Conservation (phyloP, 2,329 filamentous ascomycete species). For the Diaporthe destruens region DNA sequence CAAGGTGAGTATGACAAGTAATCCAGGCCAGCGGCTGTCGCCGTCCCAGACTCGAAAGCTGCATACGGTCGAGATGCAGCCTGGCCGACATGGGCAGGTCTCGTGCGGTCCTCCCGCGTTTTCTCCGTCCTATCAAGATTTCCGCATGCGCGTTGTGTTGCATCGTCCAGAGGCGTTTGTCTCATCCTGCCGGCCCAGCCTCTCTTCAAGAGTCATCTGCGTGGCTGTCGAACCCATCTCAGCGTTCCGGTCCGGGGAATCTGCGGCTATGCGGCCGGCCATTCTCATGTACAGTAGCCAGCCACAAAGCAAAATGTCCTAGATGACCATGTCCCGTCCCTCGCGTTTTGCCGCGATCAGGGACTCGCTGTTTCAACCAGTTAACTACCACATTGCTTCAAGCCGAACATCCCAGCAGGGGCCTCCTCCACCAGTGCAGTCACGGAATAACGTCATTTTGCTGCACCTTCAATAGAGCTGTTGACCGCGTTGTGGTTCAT, state of each 20-base stretch:
- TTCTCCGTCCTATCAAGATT: slow-evolving; percentile 34
- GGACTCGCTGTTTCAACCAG: slow-evolving; percentile 19
- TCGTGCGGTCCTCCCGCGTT: slow-evolving; percentile 20
- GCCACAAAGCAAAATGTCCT: slow-evolving; percentile 6
- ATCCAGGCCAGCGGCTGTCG: slow-evolving; percentile 13
- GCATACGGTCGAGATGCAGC: slow-evolving; percentile 34
- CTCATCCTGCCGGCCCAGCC: slow-evolving; percentile 34
- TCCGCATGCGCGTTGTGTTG: slow-evolving; percentile 30
- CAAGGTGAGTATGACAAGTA: slow-evolving; percentile 18
- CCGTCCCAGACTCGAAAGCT: slow-evolving; percentile 31
- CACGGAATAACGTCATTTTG: slow-evolving; percentile 1
- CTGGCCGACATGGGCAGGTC: slow-evolving; percentile 31
- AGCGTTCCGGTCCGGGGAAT: slow-evolving; percentile 23
- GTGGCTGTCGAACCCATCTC: slow-evolving; percentile 18
- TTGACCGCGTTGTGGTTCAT: neutral
- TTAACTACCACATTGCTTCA: neutral
- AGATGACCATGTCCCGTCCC: neutral
- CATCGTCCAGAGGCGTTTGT: slow-evolving; percentile 32
- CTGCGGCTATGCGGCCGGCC: slow-evolving; percentile 14
- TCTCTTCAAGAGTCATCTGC: slow-evolving; percentile 32
- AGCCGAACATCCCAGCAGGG: neutral
- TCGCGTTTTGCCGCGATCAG: neutral
- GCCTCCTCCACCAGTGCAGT: neutral
- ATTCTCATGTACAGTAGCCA: neutral
- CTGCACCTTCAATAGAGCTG: neutral